Conservation (phyloP, 202 grass and related monocot genomes). For the Schoenoplectus triqueter region DNA sequence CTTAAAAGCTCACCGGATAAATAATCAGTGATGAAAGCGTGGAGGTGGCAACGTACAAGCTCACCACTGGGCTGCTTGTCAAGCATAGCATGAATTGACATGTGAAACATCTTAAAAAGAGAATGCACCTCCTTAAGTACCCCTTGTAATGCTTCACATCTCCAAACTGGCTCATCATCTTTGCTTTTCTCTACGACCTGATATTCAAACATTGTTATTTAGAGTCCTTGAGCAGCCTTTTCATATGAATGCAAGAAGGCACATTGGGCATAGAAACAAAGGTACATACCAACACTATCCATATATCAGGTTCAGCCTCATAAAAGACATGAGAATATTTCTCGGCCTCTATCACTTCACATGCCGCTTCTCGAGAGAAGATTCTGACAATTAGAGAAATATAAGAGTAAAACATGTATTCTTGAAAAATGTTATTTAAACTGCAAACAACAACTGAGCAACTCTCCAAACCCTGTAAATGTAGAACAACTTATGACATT, state of each 20-base stretch:
- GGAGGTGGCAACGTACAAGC: conserved; percentile 73
- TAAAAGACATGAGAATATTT: conserved; percentile 88
- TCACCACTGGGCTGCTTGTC: conserved; percentile 88
- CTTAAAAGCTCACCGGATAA: conserved; percentile 66
- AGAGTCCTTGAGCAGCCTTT: conserved; percentile 13
- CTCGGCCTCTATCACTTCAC: conserved; percentile 92
- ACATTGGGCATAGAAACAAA: conserved; percentile 12
- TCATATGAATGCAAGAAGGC: conserved; percentile 12
- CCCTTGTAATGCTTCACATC: conserved; percentile 59
- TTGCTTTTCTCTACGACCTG: conserved; percentile 93
- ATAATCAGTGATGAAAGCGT: conserved; percentile 89
- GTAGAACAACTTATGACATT: neutral
- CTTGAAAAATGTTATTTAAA: conserved; percentile 32
- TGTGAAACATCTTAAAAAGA: conserved; percentile 85
- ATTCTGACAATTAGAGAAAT: conserved; percentile 61
- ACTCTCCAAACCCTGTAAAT: neutral
- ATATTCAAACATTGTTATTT: neutral
- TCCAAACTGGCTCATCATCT: conserved; percentile 66
- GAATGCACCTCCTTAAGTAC: conserved; percentile 92
- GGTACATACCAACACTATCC: conserved; percentile 87
- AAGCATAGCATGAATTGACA: conserved; percentile 70
- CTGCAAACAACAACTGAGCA: neutral
- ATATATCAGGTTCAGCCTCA: conserved; percentile 88
- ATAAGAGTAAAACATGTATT: conserved; percentile 26
- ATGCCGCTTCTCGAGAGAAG: conserved; percentile 84